These are phyloP conservation scores for Saccharum hybrid DNA, from an alignment of 202 grass and related monocot genomes.

Conservation along the genomic window DNA sequence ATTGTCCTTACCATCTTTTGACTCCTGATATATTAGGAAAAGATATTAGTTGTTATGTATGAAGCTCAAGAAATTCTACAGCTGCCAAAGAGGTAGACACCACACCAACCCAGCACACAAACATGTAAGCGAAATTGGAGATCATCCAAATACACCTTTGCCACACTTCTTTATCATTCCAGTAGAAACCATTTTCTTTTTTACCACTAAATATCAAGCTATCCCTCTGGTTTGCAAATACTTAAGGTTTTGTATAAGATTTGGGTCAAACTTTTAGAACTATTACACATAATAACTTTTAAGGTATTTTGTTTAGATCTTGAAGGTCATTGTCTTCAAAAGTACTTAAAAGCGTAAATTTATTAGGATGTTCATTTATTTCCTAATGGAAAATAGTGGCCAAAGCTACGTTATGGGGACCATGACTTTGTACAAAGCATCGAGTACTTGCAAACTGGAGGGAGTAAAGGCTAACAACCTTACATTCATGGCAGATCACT, in stretches of 20 bases:
- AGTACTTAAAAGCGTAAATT: neutral
- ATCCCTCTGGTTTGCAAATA: neutral
- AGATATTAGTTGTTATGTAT: constrained; percentile 37
- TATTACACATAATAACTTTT: neutral
- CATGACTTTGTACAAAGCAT: neutral
- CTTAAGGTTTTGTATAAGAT: neutral
- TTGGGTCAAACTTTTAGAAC: neutral
- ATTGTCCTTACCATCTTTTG: constrained; percentile 59
- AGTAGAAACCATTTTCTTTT: constrained; percentile 25
- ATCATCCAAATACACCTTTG: constrained; percentile 20
- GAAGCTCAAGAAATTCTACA: constrained; percentile 28
- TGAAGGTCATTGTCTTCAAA: neutral
- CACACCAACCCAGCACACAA: constrained; percentile 16
- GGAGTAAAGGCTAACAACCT: neutral
- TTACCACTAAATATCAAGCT: constrained; percentile 6
- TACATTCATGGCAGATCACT: constrained; percentile 33
- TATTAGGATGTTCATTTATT: neutral
- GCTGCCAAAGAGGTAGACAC: constrained; percentile 15
- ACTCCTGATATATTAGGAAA: constrained; percentile 60
- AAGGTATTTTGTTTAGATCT: neutral
- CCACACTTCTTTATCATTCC: constrained; percentile 28
- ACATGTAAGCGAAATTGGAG: constrained; percentile 32
- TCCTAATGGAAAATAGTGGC: neutral
- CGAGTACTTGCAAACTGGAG: neutral
- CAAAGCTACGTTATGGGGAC: neutral